Percentiles rank a stretch among this genome's conserved stretches.
phyloP scores from a whole-genome alignment of 208 protist species.

The Acanthamoeba quina region DNA sequence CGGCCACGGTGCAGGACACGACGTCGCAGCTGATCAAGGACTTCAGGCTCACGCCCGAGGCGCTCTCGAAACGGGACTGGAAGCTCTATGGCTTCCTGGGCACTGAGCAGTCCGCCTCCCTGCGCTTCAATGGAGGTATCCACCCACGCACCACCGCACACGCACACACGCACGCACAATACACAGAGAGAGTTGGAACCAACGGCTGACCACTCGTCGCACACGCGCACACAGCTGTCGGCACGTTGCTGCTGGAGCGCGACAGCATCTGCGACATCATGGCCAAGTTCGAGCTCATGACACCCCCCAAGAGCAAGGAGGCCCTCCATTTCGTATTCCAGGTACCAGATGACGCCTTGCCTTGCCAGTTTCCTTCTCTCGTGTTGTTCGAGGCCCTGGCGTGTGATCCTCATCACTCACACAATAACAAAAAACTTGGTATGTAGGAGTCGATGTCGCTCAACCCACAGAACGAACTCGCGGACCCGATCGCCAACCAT shows the following conservation, averaged over 20 bases:
- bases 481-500: conserved; percentile 22
- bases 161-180: too few relatives aligned
- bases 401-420: too few relatives aligned
- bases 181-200: too few relatives aligned
- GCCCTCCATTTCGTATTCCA: conserved; percentile 37
- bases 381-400: too few relatives aligned
- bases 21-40: conserved; percentile 55
- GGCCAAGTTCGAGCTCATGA: not conserved
- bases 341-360: not conserved
- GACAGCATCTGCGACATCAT: conserved; percentile 54
- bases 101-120: conserved; percentile 20
- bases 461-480: not conserved
- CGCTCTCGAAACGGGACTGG: conserved; percentile 28
- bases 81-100: conserved; percentile 9
- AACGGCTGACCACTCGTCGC: not conserved
- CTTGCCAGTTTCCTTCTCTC: too few relatives aligned
- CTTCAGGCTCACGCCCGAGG: conserved; percentile 4
- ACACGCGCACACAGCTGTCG: not conserved
- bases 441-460: conserved; percentile 40
- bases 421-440: too few relatives aligned
- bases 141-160: too few relatives aligned
- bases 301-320: conserved; percentile 27
- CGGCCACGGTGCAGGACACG: conserved; percentile 1
- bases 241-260: not conserved
- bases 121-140: conserved; percentile 28